phyloP scores from a whole-genome alignment of 2,329 filamentous ascomycete genomes.

The Gnomoniopsis smithogilvyi region DNA sequence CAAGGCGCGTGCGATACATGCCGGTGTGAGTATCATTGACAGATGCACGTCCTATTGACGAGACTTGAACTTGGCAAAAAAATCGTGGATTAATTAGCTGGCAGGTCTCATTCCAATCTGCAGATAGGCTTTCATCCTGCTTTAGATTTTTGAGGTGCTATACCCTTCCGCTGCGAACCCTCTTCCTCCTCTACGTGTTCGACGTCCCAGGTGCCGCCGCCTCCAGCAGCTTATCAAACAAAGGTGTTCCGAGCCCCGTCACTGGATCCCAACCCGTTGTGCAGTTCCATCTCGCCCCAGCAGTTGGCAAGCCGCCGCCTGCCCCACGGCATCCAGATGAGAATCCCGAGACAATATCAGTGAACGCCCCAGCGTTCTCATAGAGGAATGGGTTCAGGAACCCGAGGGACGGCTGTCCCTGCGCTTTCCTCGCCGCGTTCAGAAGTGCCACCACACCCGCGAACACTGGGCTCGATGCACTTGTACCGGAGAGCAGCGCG shows the following conservation, averaged over 20 bases:
- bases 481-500: constrained; percentile 27
- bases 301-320: not conserved
- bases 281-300: constrained; percentile 13
- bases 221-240: constrained; percentile 13
- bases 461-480: constrained; percentile 36
- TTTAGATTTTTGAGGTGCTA: too few relatives aligned
- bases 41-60: too few relatives aligned
- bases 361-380: constrained; percentile 27
- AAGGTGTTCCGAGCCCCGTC: constrained; percentile 14
- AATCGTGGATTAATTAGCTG: too few relatives aligned
- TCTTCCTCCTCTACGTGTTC: not conserved
- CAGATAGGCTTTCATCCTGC: too few relatives aligned
- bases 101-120: too few relatives aligned
- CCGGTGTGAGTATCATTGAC: too few relatives aligned
- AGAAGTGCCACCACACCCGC: constrained; percentile 38
- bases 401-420: constrained; percentile 31
- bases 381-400: constrained; percentile 36
- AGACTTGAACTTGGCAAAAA: too few relatives aligned
- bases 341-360: constrained; percentile 26
- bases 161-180: not conserved
- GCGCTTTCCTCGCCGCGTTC: constrained; percentile 37
- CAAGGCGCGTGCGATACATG: too few relatives aligned
- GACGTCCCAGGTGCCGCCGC: constrained; percentile 10
- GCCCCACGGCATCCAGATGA: constrained; percentile 8
- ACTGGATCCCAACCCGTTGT: constrained; percentile 41